phyloP scores from a whole-genome alignment of 2,329 filamentous ascomycete genomes.

The Esteya vermicola region DNA sequence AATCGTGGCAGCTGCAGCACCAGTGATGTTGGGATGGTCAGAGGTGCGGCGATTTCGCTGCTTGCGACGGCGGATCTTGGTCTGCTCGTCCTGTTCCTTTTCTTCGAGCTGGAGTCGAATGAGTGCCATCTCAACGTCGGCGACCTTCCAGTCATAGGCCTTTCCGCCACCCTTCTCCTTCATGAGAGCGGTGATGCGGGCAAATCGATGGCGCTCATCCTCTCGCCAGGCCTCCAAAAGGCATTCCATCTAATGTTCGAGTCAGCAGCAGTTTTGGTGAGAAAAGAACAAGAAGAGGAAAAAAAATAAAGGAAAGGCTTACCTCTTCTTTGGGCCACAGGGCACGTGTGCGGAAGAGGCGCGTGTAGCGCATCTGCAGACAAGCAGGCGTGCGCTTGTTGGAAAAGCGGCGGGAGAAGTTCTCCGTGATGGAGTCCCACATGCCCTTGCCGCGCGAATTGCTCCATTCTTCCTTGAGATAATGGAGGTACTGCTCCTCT shows the following conservation, averaged over 20 bases:
- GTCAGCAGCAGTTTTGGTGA: not conserved
- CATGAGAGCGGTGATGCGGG: slow-evolving; percentile 27
- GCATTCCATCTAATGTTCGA: slow-evolving; percentile 8
- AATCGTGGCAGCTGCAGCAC: not conserved
- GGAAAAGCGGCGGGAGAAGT: slow-evolving; percentile 23
- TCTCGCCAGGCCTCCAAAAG: slow-evolving; percentile 24
- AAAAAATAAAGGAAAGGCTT: too few relatives aligned
- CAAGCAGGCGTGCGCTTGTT: slow-evolving; percentile 22
- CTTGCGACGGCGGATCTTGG: slow-evolving; percentile 25
- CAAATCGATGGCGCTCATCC: slow-evolving; percentile 28
- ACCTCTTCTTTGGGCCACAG: slow-evolving; percentile 36
- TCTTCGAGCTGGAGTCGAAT: slow-evolving; percentile 33
- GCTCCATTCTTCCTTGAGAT: slow-evolving; percentile 30
- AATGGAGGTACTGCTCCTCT: slow-evolving; percentile 33
- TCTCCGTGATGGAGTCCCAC: slow-evolving; percentile 38
- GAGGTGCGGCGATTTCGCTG: too few relatives aligned
- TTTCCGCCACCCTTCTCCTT: slow-evolving; percentile 35
- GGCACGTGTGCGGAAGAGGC: slow-evolving; percentile 32
- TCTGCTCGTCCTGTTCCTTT: slow-evolving; percentile 24
- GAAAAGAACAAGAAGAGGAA: not conserved
- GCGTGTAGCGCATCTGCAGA: slow-evolving; percentile 42
- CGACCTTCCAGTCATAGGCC: slow-evolving; percentile 33
- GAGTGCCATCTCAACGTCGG: slow-evolving; percentile 34
- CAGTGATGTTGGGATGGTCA: not conserved
- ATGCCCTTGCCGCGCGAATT: slow-evolving; percentile 39